Evolutionary conservation across 2,329 filamentous ascomycete genomes (phyloP), one percentile per base, ranked within the genome.

Genomic region (Cadophora sp.): DNA sequence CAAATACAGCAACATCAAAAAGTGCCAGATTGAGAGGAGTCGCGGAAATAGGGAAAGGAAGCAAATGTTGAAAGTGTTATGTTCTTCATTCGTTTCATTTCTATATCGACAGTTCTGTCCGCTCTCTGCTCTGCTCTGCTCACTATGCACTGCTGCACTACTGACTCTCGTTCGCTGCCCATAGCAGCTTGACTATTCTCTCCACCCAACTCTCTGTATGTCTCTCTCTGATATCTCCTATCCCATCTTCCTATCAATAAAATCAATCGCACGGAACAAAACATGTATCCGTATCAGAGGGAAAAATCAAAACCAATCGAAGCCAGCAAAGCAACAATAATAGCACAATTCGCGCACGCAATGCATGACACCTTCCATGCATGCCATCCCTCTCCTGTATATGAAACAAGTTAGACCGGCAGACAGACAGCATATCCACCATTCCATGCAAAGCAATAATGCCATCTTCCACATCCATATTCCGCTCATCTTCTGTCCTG

Each of bases 191-290:
- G 4, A n/a, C n/a, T 22, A n/a, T 16, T 40, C 37, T 22, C 50
- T 53, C 50, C 11, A 12, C 50, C n/a, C n/a, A n/a, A n/a, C 16
- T 22, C 22, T 53, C 50, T 29, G n/a, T 26, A 11, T 16, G 12
- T 53, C 50, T 27, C n/a, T 50, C n/a, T 53, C 24, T 5, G 3
- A 27, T 53, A 16, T 29, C 50, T 53, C 12, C 50, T 14, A 16
- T 29, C 50, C 24, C 26, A 29, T 53, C 50, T 29, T 29, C 22
- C 24, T 29, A 53, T 53, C 50, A 53, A 53, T 53, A n/a, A n/a
- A n/a, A n/a, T n/a, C 24, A 29, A 53, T 53, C 26, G 50, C 26
- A 53, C 50, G 50, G 50, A 56, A 37, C 29, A 29, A 56, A 34
- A 22, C 26, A 48, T 29, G 29, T 56, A 56, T 56, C 27, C 53